Base-by-base conservation (phyloP, 441 rosid species). In the Capsella rubella region DNA sequence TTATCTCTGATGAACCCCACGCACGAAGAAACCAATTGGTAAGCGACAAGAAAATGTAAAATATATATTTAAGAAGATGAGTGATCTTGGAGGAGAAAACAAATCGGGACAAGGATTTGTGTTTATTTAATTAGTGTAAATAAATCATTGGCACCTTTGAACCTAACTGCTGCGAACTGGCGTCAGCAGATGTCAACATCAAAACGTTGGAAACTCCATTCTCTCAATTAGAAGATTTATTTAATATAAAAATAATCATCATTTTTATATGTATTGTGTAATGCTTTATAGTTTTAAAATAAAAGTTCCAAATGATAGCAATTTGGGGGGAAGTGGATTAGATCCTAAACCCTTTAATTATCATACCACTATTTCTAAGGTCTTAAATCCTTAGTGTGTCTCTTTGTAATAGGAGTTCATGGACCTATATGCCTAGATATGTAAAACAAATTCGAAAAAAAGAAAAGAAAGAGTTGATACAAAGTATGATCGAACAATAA, bases 131-230 rank as follows among this genome's bases (percentile, higher is more conserved):
- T 56, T 64, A 37, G 49, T 39, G 25, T 2, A 47, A 65, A 58
- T 62, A 51, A 65, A 77, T 77, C 80, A 77, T 66, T 77, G 73
- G 80, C 68, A 71, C 58, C 69, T 52, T 71, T 77, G 72, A 71
- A 77, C 76, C 80, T 65, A 71, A 59, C 77, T 77, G 64, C 58
- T 71, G 68, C 76, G 62, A 77, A 65, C 57, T 77, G 64, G 76
- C 77, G 80, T 77, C 80, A 77, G 80, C 77, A 77, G 15, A 65
- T 71, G 73, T 77, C 77, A 65, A 77, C 64, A 52, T 77, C 80
- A 59, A 77, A 43, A 60, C 73, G 64, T 72, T 65, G 69, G 64
- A 59, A 52, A 66, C 73, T 65, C 64, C 77, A 77, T 72, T 54
- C 50, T 51, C 57, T 51, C 55, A 32, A 56, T 47, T 64, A 13